These are phyloP conservation scores for Cymodocea nodosa DNA, from an alignment of 116 monocot species.

Conservation along the genomic window DNA sequence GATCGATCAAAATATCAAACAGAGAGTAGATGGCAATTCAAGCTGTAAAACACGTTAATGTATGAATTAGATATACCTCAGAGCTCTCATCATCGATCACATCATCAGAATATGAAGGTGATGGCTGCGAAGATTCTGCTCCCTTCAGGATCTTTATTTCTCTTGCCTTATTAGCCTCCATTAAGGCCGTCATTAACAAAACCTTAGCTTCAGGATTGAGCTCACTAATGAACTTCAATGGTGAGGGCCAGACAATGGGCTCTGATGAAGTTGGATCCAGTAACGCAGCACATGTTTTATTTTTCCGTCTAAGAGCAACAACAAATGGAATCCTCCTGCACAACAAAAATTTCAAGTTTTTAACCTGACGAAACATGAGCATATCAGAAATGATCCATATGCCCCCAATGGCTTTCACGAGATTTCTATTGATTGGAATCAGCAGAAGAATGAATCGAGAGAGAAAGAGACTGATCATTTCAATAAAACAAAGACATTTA, in stretches of 20 bases:
- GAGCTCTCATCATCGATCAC: slow-evolving; percentile 33
- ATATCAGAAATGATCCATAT: no score
- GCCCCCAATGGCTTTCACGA: no score
- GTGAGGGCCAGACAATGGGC: slow-evolving; percentile 57
- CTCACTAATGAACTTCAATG: slow-evolving; percentile 54
- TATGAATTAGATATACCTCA: slow-evolving; percentile 23
- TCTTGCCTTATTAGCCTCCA: slow-evolving; percentile 41
- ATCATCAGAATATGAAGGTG: slow-evolving; percentile 42
- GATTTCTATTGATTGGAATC: no score
- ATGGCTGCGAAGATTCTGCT: slow-evolving; percentile 18
- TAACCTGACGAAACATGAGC: not conserved
- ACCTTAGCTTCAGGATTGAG: slow-evolving; percentile 41
- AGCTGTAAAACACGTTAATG: no score
- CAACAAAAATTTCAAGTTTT: not conserved
- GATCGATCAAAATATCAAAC: no score
- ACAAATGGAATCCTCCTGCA: slow-evolving; percentile 39
- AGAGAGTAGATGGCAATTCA: no score
- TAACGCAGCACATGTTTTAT: slow-evolving; percentile 42
- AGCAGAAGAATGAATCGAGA: no score
- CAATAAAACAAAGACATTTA: no score
- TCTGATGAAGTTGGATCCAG: slow-evolving; percentile 41
- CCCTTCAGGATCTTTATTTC: slow-evolving; percentile 40
- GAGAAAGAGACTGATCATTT: no score
- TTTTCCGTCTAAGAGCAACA: slow-evolving; percentile 39
- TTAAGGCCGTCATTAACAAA: slow-evolving; percentile 34